Base-by-base conservation (phyloP, 176 grass and related monocot species). In the Cenchrus purpureus region DNA sequence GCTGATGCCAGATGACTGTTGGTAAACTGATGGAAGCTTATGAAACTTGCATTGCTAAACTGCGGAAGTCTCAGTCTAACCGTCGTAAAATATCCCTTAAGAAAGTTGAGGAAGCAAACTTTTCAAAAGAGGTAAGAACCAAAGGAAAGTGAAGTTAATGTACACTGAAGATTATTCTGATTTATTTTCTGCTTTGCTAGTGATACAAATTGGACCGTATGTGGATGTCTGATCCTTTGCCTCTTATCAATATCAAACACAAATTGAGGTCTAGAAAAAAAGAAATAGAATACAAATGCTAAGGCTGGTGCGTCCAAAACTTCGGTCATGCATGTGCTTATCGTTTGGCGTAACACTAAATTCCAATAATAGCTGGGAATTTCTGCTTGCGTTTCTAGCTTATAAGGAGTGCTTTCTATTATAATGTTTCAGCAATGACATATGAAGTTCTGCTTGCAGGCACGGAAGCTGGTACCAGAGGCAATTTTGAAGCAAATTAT, bases 11-110 rank as follows among this genome's bases (percentile, higher is more conserved):
- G 97, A 81, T 99, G 94, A 94, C 93, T 15, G 90, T 91, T 90
- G 91, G 86, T 81, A 90, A 91, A 79, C 42, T 94, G 82, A 99
- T 99, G 93, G 90, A 91, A 82, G 80, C 82, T 56, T 99, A 99
- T 29, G 90, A 96, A 83, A 67, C 70, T 64, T 99, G 97, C 68
- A 92, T 92, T 64, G 62, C 73, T 8, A 89, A 77, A 80, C 73
- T 96, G 56, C 88, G 91, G 56, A 96, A 92, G 62, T 87, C 94
- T 82, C 97, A 99, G 76, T 85, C 91, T 56, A 82, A 40, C 28
- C 91, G 94, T 12, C 91, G 91, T 22, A 92, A 86, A 87, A 82
- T 92, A 69, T 99, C 97, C 29, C 82, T 99, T 10, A 94, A 92
- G 82, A 83, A 83, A 70, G 86, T 96, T 68, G 58, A 78, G 42